Conservation (phyloP, 306 rosid species). For the Vigna mungo region DNA sequence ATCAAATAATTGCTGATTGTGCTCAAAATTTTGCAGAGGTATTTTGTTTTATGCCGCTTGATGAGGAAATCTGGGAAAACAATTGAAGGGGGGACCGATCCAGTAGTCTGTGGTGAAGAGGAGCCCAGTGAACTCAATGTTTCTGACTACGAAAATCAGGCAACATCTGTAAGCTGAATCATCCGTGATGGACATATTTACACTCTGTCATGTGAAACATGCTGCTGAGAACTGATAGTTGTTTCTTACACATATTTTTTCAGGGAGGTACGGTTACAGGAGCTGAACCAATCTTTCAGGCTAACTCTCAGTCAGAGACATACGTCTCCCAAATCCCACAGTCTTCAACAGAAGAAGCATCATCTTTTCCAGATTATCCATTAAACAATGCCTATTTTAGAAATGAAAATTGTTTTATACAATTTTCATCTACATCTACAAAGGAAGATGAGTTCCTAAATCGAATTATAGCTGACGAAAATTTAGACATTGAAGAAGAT, state of each 20-base stretch:
- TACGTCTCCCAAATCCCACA: background rate
- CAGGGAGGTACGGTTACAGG: conserved; percentile 32
- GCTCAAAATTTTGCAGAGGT: conserved; percentile 48
- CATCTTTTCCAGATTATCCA: background rate
- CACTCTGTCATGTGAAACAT: conserved; percentile 12
- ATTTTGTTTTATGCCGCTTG: conserved; percentile 61
- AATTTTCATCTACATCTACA: background rate
- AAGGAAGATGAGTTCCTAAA: background rate
- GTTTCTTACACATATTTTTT: conserved; percentile 17
- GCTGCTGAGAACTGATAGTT: background rate
- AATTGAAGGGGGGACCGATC: conserved; percentile 21
- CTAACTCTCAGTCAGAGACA: background rate
- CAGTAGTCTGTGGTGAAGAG: conserved; percentile 41
- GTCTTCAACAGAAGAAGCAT: conserved; percentile 12
- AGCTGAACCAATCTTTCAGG: background rate
- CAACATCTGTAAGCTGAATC: conserved; percentile 53
- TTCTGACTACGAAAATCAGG: conserved; percentile 38
- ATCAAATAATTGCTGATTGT: conserved; percentile 11
- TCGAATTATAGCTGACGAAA: background rate
- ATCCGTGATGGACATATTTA: conserved; percentile 8
- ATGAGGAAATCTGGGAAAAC: conserved; percentile 46
- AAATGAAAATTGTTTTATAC: conserved; percentile 1
- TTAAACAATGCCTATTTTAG: background rate
- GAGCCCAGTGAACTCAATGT: conserved; percentile 38
- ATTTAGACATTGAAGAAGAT: background rate